phyloP scores from a whole-genome alignment of 371 early-diverging fungal genomes.

The Mucor plumbeus region DNA sequence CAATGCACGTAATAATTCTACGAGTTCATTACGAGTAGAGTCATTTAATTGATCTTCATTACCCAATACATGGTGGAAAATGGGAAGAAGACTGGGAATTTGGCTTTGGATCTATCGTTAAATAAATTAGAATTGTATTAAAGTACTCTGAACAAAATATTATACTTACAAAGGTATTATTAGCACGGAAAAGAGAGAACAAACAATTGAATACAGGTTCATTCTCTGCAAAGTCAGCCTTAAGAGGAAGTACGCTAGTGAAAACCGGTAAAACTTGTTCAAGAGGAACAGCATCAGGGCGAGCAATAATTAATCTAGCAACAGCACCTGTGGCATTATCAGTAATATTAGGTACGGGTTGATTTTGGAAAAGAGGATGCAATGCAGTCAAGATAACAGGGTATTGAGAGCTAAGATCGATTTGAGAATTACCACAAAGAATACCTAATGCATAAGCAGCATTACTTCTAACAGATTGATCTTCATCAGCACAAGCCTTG shows the following conservation, averaged over 20 bases:
- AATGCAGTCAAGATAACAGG: slow-evolving; percentile 71
- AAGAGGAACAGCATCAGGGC: slow-evolving; percentile 74
- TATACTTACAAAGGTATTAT: slow-evolving; percentile 42
- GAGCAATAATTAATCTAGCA: slow-evolving; percentile 51
- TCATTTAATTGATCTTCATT: slow-evolving; percentile 65
- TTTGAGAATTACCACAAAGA: slow-evolving; percentile 68
- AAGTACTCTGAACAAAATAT: background rate
- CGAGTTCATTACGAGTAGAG: slow-evolving; percentile 57
- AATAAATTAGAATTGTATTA: background rate
- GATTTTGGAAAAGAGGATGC: slow-evolving; percentile 73
- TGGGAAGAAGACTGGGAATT: slow-evolving; percentile 44
- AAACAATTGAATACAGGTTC: slow-evolving; percentile 76
- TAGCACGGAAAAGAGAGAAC: slow-evolving; percentile 60
- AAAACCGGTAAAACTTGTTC: slow-evolving; percentile 79
- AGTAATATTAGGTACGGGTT: slow-evolving; percentile 67
- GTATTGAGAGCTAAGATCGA: slow-evolving; percentile 77
- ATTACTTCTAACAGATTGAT: slow-evolving; percentile 85
- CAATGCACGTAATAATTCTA: slow-evolving; percentile 60
- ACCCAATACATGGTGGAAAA: slow-evolving; percentile 52
- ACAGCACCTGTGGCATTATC: slow-evolving; percentile 80
- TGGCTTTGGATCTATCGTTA: slow-evolving; percentile 37
- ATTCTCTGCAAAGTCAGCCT: slow-evolving; percentile 82
- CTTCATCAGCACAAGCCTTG: slow-evolving; percentile 75
- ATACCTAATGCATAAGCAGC: slow-evolving; percentile 86
- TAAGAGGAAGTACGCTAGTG: slow-evolving; percentile 73